Evolutionary conservation across 1,284 basidiomycete genomes (phyloP).

Genomic region (Cutaneotrichosporon daszewskae): DNA sequence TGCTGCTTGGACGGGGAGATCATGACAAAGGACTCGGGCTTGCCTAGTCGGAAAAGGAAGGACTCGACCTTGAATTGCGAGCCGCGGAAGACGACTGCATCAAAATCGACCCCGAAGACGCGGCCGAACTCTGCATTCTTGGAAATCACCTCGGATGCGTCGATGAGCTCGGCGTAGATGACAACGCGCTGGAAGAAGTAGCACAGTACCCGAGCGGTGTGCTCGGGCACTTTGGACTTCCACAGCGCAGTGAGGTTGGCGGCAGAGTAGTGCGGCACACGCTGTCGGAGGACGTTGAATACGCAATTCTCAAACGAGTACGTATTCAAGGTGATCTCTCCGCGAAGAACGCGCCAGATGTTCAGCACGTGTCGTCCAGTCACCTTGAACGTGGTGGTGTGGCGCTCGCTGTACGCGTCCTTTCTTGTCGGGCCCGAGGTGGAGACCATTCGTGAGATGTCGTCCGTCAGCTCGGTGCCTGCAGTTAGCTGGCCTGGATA

Average conservation of each 20-base stretch:
- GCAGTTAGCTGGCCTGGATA: too few relatives aligned
- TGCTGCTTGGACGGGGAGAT: conserved; percentile 76
- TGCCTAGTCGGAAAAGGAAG: conserved; percentile 96
- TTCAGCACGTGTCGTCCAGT: conserved; percentile 86
- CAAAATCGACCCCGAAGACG: conserved; percentile 95
- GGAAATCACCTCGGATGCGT: conserved; percentile 71
- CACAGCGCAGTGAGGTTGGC: conserved; percentile 70
- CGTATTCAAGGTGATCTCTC: conserved; percentile 69
- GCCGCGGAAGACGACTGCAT: conserved; percentile 87
- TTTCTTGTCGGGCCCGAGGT: conserved; percentile 47
- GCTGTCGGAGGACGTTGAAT: conserved; percentile 66
- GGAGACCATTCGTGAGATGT: conserved; percentile 63
- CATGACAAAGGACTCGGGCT: conserved; percentile 86
- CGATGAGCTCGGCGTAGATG: conserved; percentile 69
- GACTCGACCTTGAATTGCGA: conserved; percentile 99
- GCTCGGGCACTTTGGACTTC: conserved; percentile 56
- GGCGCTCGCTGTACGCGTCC: conserved; percentile 68
- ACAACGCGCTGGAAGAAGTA: conserved; percentile 62
- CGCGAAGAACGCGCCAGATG: conserved; percentile 84
- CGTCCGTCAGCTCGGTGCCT: conserved; percentile 64
- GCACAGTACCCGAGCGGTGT: conserved; percentile 56
- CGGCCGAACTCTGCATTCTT: conserved; percentile 96
- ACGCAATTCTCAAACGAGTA: conserved; percentile 89
- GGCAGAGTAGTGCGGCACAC: conserved; percentile 73
- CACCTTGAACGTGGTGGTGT: conserved; percentile 76